A percentile compares a stretch with the other conserved stretches of the same genome.
Conservation (phyloP, 345 rosid genomes). For the Aquilaria malaccensis region DNA sequence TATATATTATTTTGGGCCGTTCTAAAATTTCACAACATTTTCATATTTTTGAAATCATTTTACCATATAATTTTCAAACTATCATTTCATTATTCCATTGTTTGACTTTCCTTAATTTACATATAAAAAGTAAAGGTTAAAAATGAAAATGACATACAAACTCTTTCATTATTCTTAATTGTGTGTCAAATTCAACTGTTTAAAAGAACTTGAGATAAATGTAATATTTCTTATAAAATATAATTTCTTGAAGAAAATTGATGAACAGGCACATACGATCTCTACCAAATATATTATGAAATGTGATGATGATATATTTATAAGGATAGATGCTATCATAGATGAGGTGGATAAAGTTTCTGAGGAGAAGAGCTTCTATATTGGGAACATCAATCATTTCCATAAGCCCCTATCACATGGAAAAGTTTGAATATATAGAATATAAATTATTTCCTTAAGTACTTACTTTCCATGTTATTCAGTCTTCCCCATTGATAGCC, state of each 20-base stretch:
- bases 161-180: neutral
- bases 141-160: neutral
- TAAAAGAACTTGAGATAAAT: neutral
- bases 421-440: conserved; percentile 15
- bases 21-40: too few relatives aligned
- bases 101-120: neutral
- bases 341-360: conserved; percentile 48
- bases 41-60: too few relatives aligned
- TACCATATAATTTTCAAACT: too few relatives aligned
- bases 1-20: too few relatives aligned
- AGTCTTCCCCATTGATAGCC: too few relatives aligned
- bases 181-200: neutral
- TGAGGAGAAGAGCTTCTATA: conserved; percentile 44
- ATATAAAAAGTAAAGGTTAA: neutral
- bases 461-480: too few relatives aligned
- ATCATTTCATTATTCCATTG: too few relatives aligned
- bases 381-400: conserved; percentile 79
- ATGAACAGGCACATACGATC: conserved; percentile 42
- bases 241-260: conserved; percentile 1
- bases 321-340: conserved; percentile 61
- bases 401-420: conserved; percentile 81
- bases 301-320: conserved; percentile 84
- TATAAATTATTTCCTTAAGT: too few relatives aligned
- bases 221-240: too few relatives aligned
- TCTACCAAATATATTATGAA: conserved; percentile 70